Conservation (phyloP, 192 early-diverging fungal species). For the Coemansia sp. region DNA sequence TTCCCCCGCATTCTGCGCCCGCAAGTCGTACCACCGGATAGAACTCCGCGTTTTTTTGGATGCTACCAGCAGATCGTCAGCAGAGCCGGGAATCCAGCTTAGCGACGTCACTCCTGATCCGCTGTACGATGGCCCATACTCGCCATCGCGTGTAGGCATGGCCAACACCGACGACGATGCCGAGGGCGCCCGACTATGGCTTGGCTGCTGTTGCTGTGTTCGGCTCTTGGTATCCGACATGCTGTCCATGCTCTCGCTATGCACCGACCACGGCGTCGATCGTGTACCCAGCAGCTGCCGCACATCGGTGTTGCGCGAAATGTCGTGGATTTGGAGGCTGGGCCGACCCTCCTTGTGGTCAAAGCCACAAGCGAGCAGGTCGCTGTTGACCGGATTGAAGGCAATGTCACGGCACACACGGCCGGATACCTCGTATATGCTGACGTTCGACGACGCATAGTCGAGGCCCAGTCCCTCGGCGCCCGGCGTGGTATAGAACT, state of each 20-base stretch:
- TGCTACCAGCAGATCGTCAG: slow-evolving; percentile 33
- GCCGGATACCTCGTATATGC: slow-evolving; percentile 21
- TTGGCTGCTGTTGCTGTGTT: slow-evolving; percentile 1
- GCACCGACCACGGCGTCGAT: slow-evolving; percentile 19
- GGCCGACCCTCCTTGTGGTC: slow-evolving; percentile 31
- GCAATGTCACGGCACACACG: slow-evolving; percentile 25
- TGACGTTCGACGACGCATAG: slow-evolving; percentile 2
- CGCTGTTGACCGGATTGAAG: slow-evolving; percentile 27
- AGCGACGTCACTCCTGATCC: slow-evolving; percentile 38
- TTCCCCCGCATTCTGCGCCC: slow-evolving; percentile 16
- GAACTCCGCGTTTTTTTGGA: slow-evolving; percentile 26
- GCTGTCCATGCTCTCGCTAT: slow-evolving; percentile 12
- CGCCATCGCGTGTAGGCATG: slow-evolving; percentile 5
- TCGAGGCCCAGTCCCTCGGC: slow-evolving; percentile 1
- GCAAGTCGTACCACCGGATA: slow-evolving; percentile 46
- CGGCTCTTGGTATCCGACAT: background rate
- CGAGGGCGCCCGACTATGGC: slow-evolving; percentile 16
- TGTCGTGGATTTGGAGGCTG: slow-evolving; percentile 34
- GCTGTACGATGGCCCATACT: slow-evolving; percentile 23
- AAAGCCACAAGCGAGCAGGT: slow-evolving; percentile 44
- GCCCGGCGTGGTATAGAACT: slow-evolving; percentile 18
- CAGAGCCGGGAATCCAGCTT: slow-evolving; percentile 34
- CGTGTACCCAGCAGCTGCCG: slow-evolving; percentile 29
- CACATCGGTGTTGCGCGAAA: slow-evolving; percentile 29
- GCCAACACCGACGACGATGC: slow-evolving; percentile 12